Base-by-base conservation (phyloP, 768 basidiomycete species). In the Leccinum arenicola region DNA sequence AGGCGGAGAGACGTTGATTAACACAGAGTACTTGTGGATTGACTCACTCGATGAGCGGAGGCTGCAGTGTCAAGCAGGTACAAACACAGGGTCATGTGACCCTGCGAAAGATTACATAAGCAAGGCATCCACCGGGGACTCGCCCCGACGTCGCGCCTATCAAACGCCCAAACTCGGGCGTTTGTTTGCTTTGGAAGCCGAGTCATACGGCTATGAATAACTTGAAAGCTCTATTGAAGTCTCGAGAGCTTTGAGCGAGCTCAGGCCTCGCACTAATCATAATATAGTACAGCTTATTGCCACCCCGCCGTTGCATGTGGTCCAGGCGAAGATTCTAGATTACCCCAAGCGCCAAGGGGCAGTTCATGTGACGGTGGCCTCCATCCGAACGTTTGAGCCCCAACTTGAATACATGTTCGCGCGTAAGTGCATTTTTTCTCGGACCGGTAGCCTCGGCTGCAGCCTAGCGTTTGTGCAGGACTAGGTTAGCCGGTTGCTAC, bases 1-100 rank as follows among this genome's bases (percentile, higher is more conserved):
- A 65, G 59, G 71, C 55, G 67, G 72, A 70, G n/a, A 21, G 23
- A 21, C 49, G 65, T 60, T 59, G 67, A 61, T 23, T 40, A 47
- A 47, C 58, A 19, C 50, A 19, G 53, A 25, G 45, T 48, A 33
- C 33, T 33, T 33, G 56, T 53, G 14, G 62, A 43, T 21, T 56
- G 56, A 51, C 4, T 27, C 33, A 29, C 25, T 48, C 58, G 35
- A 62, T 52, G 29, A 43, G 8, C 19, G 8, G 50, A 63, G 60
- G 63, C 8, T 50, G 38, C 15, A 12, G 35, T 25, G 25, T 23
- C 59, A 70, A 70, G 69, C n/a, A 68, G 29, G 35, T 3, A 52
- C 62, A 70, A 70, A 67, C 9, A 64, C 7, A 9, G 7, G 1
- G 19, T 21, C 33, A 19, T 11, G 12, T 35, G 27, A 40, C 33